Evolutionary conservation across 2,329 filamentous ascomycete genomes (phyloP), one percentile per base, ranked within the genome.

Genomic region (Helotiales sp.): DNA sequence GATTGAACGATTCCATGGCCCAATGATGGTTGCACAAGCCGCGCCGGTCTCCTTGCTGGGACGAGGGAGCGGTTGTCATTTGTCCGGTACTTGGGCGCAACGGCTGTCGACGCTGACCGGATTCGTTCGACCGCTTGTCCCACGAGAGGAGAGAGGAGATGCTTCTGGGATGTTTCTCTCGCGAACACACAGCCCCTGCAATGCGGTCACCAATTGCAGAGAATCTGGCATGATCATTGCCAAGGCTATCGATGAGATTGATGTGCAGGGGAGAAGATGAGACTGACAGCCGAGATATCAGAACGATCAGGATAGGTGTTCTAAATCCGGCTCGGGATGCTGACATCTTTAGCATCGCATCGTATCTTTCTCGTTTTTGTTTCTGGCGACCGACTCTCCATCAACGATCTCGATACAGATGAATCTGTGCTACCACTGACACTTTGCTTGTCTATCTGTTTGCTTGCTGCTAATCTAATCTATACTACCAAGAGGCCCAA

Each of bases 61-160:
- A 63, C 24, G 43, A 32, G 26, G 26, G 32, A 50, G 34, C 32
- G 40, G 24, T 34, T 59, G 61, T 69, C 61, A 72, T 71, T 69
- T 69, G 71, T 64, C 65, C 71, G 71, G 71, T 68, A 71, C 59
- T 71, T 71, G 67, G n/a, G 24, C 55, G 37, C 61, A 69, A 69
- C 68, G 70, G 64, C 61, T 72, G 58, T 66, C 55, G 37, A 65
- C 65, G 64, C 61, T 57, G 47, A 50, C 58, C 63, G 69, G 52
- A 50, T 26, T 28, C 43, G 63, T 34, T 60, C 40, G 37, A 60
- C 50, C 24, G 52, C 22, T 40, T 37, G 3, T 28, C 24, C 26
- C 63, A 28, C 28, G n/a, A 28, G 28, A 60, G 43, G 30, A 26
- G 26, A 43, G 28, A 64, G 54, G 43, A 28, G 52, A 58, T 37